Evolutionary conservation across 2,329 filamentous ascomycete genomes (phyloP).

Genomic region (Fonsecaea nubica): DNA sequence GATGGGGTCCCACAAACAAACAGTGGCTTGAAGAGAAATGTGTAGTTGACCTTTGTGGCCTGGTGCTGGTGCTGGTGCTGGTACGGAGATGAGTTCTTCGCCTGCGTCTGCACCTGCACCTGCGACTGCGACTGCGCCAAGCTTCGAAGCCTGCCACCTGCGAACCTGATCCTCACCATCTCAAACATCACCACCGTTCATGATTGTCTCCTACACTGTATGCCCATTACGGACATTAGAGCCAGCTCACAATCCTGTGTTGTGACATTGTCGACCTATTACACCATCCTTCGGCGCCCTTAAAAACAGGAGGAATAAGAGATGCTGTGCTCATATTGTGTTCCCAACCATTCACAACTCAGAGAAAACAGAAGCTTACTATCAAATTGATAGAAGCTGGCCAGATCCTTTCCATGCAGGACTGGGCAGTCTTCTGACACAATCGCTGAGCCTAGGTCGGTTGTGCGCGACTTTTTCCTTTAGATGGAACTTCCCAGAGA

Average conservation of each 20-base stretch:
- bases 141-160: not conserved
- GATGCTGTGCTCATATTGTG: constrained; percentile 47
- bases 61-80: no score
- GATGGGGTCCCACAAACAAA: not conserved
- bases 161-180: not conserved
- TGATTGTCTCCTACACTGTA: no score
- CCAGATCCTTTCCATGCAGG: not conserved
- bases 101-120: not conserved
- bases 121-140: not conserved
- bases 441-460: not conserved
- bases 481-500: no score
- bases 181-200: no score
- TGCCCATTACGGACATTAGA: not conserved
- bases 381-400: not conserved
- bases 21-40: not conserved
- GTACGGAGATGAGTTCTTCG: no score
- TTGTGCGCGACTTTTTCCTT: not conserved
- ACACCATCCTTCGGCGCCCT: constrained; percentile 51
- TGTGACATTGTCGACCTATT: not conserved
- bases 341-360: constrained; percentile 46
- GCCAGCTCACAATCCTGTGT: not conserved
- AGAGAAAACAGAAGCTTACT: not conserved
- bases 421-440: not conserved
- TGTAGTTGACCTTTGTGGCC: not conserved
- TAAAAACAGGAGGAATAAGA: constrained; percentile 59